Percentiles rank a stretch among this genome's conserved stretches.
Conservation (phyloP, 176 grass and related monocot genomes). For the Musa itinerans region DNA sequence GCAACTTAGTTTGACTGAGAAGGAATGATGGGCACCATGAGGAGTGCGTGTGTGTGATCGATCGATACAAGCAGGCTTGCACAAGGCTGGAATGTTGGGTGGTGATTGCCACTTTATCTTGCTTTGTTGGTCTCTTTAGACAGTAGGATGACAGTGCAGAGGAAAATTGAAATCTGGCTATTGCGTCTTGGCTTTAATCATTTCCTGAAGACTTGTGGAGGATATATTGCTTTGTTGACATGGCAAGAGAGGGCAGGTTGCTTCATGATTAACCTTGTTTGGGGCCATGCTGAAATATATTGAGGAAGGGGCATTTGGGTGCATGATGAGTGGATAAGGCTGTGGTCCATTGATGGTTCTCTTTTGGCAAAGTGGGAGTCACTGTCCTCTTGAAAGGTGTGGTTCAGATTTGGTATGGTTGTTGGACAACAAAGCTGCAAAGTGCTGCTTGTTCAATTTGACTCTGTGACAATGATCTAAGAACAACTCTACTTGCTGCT, state of each 20-base stretch:
- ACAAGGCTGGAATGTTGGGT: neutral
- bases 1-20: constrained; percentile 2
- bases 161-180: neutral
- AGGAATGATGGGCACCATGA: neutral
- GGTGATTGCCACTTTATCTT: constrained; percentile 5
- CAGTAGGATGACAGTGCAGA: neutral
- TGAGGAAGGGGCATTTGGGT: neutral
- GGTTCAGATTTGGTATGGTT: neutral
- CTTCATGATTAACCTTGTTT: neutral
- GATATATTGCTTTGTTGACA: constrained; percentile 13
- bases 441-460: neutral
- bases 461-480: neutral
- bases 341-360: constrained; percentile 5
- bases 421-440: neutral
- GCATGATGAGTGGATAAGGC: neutral
- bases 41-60: constrained; percentile 1
- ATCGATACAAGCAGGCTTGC: neutral
- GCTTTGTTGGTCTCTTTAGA: neutral
- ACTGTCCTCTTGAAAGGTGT: neutral
- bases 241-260: neutral
- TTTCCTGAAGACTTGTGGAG: neutral
- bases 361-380: constrained; percentile 4
- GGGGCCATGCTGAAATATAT: neutral
- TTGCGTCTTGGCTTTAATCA: neutral
- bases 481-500: neutral